phyloP scores from a whole-genome alignment of 2,329 filamentous ascomycete genomes.

The Pseudogymnoascus verrucosus region DNA sequence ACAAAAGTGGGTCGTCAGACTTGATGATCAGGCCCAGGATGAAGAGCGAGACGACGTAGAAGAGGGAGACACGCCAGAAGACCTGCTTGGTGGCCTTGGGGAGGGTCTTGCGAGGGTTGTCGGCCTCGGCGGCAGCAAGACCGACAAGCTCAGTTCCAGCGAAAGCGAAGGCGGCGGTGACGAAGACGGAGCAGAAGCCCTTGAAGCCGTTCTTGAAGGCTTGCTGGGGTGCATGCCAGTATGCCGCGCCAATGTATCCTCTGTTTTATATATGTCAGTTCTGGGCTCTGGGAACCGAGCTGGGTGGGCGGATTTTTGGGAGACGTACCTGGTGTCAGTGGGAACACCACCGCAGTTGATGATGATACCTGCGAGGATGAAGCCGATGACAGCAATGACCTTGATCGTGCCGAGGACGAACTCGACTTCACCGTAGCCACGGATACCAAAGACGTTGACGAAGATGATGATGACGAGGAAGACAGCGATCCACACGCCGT shows the following conservation, averaged over 20 bases:
- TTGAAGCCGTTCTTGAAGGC: constrained; percentile 53
- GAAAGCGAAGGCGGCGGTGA: constrained; percentile 56
- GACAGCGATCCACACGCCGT: constrained; percentile 48
- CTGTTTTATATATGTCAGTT: neutral
- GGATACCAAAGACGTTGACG: constrained; percentile 49
- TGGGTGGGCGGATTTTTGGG: neutral
- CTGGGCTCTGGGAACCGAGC: neutral
- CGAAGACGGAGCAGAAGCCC: constrained; percentile 55
- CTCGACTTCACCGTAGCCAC: constrained; percentile 50
- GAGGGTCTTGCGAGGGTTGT: constrained; percentile 43
- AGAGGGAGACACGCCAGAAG: constrained; percentile 39
- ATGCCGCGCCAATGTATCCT: constrained; percentile 52
- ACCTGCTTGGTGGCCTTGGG: constrained; percentile 37
- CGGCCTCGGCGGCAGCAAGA: constrained; percentile 50
- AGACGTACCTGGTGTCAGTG: constrained; percentile 19
- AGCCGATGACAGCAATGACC: constrained; percentile 50
- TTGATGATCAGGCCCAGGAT: constrained; percentile 37
- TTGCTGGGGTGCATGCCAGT: constrained; percentile 48
- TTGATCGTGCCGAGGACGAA: constrained; percentile 51
- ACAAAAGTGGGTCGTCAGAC: constrained; percentile 24
- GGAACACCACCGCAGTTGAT: constrained; percentile 48
- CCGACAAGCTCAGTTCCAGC: constrained; percentile 55
- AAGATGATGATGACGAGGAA: constrained; percentile 43
- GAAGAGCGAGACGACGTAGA: constrained; percentile 37
- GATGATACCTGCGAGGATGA: constrained; percentile 56